Conservation (phyloP, 257 asterid genomes). For the Plectranthus barbatus region DNA sequence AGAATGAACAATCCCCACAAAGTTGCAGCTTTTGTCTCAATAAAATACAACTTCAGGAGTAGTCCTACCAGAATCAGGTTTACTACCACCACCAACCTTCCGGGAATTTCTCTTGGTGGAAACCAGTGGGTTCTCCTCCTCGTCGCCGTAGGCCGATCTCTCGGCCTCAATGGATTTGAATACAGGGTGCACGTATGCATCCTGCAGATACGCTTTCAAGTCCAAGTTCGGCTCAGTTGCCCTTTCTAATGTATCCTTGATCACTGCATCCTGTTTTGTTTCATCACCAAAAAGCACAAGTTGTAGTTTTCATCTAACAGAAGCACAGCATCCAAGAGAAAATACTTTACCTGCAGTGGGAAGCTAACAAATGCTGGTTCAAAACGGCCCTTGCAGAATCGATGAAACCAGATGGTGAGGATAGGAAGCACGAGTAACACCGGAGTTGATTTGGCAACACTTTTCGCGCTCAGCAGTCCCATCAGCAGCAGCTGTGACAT, state of each 20-base stretch:
- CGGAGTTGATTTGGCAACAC: conserved; percentile 60
- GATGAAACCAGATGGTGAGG: conserved; percentile 81
- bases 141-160: conserved; percentile 20
- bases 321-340: neutral
- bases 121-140: conserved; percentile 52
- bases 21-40: neutral
- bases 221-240: conserved; percentile 61
- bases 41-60: conserved; percentile 22
- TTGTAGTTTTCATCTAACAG: neutral
- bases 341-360: conserved; percentile 66
- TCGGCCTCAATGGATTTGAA: conserved; percentile 37
- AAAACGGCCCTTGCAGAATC: conserved; percentile 71
- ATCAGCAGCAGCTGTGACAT: conserved; percentile 68
- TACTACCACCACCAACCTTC: conserved; percentile 22
- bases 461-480: conserved; percentile 78
- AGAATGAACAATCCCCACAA: conserved; percentile 3
- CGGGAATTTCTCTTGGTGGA: conserved; percentile 49
- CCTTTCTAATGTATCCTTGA: conserved; percentile 59
- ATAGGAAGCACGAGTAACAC: conserved; percentile 57
- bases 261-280: conserved; percentile 67
- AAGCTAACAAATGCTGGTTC: conserved; percentile 69
- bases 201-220: conserved; percentile 48
- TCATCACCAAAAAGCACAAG: neutral
- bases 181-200: conserved; percentile 58
- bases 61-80: conserved; percentile 22